A percentile compares a stretch with the other conserved stretches of the same genome.
phyloP scores from a whole-genome alignment of 768 basidiomycete species.

The Xanthoconium purpureum region DNA sequence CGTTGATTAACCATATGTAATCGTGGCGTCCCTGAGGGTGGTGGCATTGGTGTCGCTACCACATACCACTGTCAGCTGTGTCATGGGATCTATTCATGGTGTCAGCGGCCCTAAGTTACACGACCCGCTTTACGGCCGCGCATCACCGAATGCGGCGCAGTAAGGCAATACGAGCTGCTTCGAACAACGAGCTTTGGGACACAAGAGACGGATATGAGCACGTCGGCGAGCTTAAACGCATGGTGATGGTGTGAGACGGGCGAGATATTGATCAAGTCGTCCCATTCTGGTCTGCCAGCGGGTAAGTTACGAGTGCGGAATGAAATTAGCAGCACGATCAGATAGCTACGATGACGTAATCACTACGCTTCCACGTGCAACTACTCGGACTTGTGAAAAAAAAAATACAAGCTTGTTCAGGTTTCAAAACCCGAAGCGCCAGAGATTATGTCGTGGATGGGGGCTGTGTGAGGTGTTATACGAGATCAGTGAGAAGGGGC shows the following conservation, averaged over 20 bases:
- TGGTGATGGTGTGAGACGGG: background rate
- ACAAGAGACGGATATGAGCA: constrained; percentile 18
- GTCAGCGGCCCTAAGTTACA: background rate
- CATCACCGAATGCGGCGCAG: constrained; percentile 1
- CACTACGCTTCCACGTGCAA: constrained; percentile 22
- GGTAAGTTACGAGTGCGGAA: background rate
- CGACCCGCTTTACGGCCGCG: constrained; percentile 17
- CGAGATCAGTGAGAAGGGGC: background rate
- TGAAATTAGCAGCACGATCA: constrained; percentile 18
- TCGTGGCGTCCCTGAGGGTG: background rate
- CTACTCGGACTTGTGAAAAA: constrained; percentile 10
- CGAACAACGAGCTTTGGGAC: constrained; percentile 4
- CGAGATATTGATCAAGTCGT: background rate
- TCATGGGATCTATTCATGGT: constrained; percentile 6
- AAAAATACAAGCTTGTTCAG: background rate
- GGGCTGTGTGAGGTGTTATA: background rate
- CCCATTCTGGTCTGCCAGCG: constrained; percentile 15
- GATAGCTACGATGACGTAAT: constrained; percentile 30
- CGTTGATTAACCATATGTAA: background rate
- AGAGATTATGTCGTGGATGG: background rate
- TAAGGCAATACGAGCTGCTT: background rate
- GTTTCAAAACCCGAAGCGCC: background rate
- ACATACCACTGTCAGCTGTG: background rate
- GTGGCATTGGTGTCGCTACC: background rate
- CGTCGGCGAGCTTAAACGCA: background rate